These are phyloP conservation scores for Purpureocillium takamizusanense DNA, from an alignment of 2,329 filamentous ascomycete genomes.

Conservation along the genomic window DNA sequence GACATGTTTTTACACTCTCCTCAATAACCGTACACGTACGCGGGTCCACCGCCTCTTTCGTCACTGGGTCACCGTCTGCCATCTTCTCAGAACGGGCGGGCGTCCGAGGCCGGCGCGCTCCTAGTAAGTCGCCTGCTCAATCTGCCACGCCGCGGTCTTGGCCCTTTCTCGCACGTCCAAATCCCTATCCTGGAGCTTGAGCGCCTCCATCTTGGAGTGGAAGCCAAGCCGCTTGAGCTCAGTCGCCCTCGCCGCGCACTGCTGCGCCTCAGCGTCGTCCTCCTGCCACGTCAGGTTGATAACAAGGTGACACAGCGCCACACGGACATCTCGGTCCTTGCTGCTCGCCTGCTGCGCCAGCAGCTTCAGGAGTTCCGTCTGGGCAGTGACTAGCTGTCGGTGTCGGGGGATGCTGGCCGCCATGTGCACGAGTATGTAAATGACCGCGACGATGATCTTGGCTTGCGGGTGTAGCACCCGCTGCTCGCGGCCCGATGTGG, in stretches of 20 bases:
- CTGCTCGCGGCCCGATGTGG: slow-evolving; percentile 26
- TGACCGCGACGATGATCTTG: slow-evolving; percentile 68
- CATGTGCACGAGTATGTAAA: slow-evolving; percentile 80
- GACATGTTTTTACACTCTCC: no score
- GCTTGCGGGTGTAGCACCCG: slow-evolving; percentile 47
- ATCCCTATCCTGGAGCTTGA: slow-evolving; percentile 60
- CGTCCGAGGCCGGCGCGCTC: background rate
- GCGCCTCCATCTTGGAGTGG: slow-evolving; percentile 51
- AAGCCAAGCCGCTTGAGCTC: slow-evolving; percentile 68
- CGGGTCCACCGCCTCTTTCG: background rate
- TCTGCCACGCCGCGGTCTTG: slow-evolving; percentile 68
- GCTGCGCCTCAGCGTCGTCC: slow-evolving; percentile 55
- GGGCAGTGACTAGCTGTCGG: slow-evolving; percentile 66
- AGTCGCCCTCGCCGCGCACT: slow-evolving; percentile 55
- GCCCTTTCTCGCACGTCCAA: slow-evolving; percentile 77
- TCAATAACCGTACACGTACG: background rate
- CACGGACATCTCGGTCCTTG: slow-evolving; percentile 63
- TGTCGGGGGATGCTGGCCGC: slow-evolving; percentile 74
- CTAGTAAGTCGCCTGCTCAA: slow-evolving; percentile 37
- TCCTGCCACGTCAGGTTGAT: slow-evolving; percentile 82
- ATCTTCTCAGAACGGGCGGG: background rate
- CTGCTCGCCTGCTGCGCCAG: slow-evolving; percentile 67
- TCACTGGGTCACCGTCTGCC: background rate
- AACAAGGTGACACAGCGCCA: slow-evolving; percentile 73
- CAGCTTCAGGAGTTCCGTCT: slow-evolving; percentile 65